These are phyloP conservation scores for Juncus inflexus DNA, from an alignment of 176 grass and related monocot species.

Conservation along the genomic window DNA sequence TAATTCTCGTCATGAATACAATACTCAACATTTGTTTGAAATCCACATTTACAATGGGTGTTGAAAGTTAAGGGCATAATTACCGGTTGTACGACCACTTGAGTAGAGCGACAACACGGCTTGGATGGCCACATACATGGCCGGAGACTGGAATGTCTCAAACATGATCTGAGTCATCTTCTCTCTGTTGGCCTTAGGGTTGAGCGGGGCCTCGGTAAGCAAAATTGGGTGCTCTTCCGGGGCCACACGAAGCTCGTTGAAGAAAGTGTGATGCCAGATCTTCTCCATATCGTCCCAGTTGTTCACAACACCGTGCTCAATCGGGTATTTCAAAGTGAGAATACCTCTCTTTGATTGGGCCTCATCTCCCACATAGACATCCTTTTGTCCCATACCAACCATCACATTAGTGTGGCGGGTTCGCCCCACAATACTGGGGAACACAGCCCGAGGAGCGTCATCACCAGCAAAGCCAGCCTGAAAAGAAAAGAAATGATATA, in stretches of 20 bases:
- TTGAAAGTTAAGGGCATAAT: not conserved
- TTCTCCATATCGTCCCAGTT: constrained; percentile 96
- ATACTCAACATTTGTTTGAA: too few relatives aligned
- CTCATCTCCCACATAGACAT: constrained; percentile 70
- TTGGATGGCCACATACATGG: constrained; percentile 85
- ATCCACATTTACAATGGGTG: not conserved
- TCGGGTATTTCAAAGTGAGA: constrained; percentile 65
- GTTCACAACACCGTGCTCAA: constrained; percentile 71
- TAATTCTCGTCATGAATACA: too few relatives aligned
- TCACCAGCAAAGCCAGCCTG: constrained; percentile 88
- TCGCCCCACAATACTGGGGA: constrained; percentile 78
- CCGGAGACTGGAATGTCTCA: constrained; percentile 75
- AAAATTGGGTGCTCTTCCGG: constrained; percentile 77
- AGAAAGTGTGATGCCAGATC: constrained; percentile 82
- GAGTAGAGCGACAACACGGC: constrained; percentile 83
- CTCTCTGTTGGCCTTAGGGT: constrained; percentile 87
- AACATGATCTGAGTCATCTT: constrained; percentile 96
- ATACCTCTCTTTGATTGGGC: constrained; percentile 88
- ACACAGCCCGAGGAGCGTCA: constrained; percentile 75
- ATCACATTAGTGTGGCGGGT: constrained; percentile 71
- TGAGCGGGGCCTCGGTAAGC: constrained; percentile 77
- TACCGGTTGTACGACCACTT: constrained; percentile 43
- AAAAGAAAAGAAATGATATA: not conserved
- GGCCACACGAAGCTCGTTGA: constrained; percentile 79
- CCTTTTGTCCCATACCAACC: constrained; percentile 84